These are phyloP conservation scores for Dovyalis caffra DNA, from an alignment of 345 rosid genomes.

Conservation along the genomic window DNA sequence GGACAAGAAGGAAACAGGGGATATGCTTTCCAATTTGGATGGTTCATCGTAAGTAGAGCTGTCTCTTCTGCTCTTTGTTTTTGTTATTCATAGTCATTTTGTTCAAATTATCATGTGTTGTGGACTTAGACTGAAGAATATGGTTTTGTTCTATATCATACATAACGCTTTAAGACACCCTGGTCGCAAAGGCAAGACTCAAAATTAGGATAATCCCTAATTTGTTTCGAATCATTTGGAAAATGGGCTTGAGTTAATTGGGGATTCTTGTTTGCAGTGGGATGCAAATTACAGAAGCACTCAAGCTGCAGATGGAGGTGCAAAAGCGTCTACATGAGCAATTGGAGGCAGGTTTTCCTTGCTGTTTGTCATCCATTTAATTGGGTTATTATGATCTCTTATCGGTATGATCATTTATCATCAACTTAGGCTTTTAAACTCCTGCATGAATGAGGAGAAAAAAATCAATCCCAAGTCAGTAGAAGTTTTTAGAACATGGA, in stretches of 20 bases:
- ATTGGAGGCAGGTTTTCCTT: slow-evolving; percentile 71
- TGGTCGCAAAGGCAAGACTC: background rate
- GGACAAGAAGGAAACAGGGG: slow-evolving; percentile 91
- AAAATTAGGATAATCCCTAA: background rate
- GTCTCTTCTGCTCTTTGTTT: slow-evolving; percentile 11
- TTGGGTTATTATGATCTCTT: background rate
- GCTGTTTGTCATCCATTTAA: slow-evolving; percentile 1
- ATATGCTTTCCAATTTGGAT: slow-evolving; percentile 74
- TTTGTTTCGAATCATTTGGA: background rate
- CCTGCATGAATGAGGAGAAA: slow-evolving; percentile 5
- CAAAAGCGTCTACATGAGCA: slow-evolving; percentile 96
- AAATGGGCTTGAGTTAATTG: background rate
- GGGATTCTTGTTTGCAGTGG: slow-evolving; percentile 55
- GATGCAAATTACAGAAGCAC: slow-evolving; percentile 99
- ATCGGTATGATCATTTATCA: background rate
- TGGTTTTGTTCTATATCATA: background rate
- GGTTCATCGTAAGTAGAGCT: slow-evolving; percentile 81
- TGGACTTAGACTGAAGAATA: background rate
- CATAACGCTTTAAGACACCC: background rate
- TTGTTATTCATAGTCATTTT: background rate
- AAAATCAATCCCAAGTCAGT: background rate
- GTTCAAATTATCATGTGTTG: background rate
- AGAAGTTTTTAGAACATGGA: background rate
- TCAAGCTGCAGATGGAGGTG: slow-evolving; percentile 97
- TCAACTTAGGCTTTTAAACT: background rate